These are phyloP conservation scores for Volvox reticuliferus DNA, from an alignment of 139 green algal genomes.

Conservation along the genomic window DNA sequence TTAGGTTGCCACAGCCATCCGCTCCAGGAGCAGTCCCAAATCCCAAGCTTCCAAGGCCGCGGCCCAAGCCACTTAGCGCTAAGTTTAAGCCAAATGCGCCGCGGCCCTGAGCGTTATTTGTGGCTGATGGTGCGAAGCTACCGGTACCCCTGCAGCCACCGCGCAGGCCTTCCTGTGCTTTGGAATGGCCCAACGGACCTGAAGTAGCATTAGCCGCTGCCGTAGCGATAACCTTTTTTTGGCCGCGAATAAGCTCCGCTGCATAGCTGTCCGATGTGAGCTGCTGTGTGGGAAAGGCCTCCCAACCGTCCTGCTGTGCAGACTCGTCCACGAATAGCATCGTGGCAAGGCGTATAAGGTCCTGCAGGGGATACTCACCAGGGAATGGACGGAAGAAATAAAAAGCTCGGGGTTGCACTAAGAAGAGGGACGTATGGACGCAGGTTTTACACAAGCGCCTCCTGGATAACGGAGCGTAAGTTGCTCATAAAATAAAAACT, in stretches of 20 bases:
- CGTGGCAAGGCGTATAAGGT: slow-evolving; percentile 70
- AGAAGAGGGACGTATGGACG: too few species aligned
- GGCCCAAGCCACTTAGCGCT: slow-evolving; percentile 20
- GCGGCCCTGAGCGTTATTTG: neutral
- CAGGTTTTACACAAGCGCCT: too few species aligned
- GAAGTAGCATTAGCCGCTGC: neutral
- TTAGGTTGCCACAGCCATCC: slow-evolving; percentile 1
- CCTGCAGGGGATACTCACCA: slow-evolving; percentile 7
- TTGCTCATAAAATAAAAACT: too few species aligned
- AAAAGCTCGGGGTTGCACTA: too few species aligned
- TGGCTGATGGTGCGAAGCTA: neutral
- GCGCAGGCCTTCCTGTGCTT: too few species aligned
- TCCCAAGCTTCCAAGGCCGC: neutral
- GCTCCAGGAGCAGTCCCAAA: neutral
- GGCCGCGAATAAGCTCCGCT: slow-evolving; percentile 45
- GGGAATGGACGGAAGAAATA: too few species aligned
- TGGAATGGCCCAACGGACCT: neutral
- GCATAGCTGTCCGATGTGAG: slow-evolving; percentile 56
- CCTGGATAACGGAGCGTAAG: too few species aligned
- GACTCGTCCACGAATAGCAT: slow-evolving; percentile 71
- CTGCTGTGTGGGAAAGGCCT: slow-evolving; percentile 69
- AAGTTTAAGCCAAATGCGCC: slow-evolving; percentile 16
- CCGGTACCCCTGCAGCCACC: neutral
- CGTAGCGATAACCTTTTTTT: neutral
- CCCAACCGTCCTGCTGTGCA: slow-evolving; percentile 69